Evolutionary conservation across 2,329 filamentous ascomycete genomes (phyloP).

Genomic region (Verticillium nonalfalfae): DNA sequence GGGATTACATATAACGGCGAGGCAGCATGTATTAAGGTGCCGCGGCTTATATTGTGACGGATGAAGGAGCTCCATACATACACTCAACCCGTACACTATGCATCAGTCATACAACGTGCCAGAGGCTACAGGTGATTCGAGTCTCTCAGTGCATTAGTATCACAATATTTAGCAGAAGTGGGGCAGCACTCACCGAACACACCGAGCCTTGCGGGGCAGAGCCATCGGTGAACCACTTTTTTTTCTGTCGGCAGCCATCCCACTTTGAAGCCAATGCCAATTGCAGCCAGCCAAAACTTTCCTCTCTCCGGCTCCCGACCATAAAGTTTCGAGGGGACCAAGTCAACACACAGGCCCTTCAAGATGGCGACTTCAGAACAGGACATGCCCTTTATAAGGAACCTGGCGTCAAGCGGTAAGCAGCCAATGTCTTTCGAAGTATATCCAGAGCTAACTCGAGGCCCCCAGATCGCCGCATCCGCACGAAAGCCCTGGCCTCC

Average conservation of each 20-base stretch:
- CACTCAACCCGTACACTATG: no score
- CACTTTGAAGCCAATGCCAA: not conserved
- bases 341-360: not conserved
- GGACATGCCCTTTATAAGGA: constrained; percentile 69
- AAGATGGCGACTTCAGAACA: constrained; percentile 36
- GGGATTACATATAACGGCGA: no score
- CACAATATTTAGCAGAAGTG: no score
- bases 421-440: constrained; percentile 8
- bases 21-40: no score
- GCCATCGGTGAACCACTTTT: constrained; percentile 12
- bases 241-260: constrained; percentile 7
- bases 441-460: not conserved
- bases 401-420: constrained; percentile 78
- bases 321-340: not conserved
- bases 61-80: no score
- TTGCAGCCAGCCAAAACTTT: not conserved
- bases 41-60: no score
- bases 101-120: no score
- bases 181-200: not conserved
- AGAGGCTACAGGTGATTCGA: no score
- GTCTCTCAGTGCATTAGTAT: no score
- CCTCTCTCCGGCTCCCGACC: not conserved
- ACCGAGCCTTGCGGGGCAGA: constrained; percentile 10
- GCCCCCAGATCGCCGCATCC: constrained; percentile 64
- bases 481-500: constrained; percentile 69